These are phyloP conservation scores for Botryobasidium botryosum DNA, from an alignment of 768 basidiomycete genomes.

Conservation along the genomic window DNA sequence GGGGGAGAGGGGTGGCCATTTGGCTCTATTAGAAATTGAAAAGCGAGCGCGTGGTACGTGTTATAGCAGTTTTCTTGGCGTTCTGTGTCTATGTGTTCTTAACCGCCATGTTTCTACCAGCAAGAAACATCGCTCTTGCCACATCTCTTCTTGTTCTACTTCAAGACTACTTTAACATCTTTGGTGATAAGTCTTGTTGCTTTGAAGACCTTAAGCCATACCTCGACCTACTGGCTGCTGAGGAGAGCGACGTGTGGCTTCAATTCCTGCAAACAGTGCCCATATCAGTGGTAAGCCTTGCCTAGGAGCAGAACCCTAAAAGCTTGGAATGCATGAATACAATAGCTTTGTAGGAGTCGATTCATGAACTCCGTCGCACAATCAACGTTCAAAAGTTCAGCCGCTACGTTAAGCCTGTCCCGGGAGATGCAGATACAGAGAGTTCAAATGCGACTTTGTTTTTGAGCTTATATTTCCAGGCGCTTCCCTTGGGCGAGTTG, in stretches of 20 bases:
- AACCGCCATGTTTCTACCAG: too few species aligned
- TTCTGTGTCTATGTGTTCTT: too few species aligned
- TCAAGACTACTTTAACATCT: slow-evolving; percentile 47
- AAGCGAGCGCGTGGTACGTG: slow-evolving; percentile 27
- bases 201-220: slow-evolving; percentile 73
- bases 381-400: slow-evolving; percentile 65
- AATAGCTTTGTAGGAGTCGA: too few species aligned
- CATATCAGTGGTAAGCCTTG: slow-evolving; percentile 36
- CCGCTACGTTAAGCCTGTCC: slow-evolving; percentile 39
- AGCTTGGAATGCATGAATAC: too few species aligned
- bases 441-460: slow-evolving; percentile 33
- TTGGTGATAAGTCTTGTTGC: slow-evolving; percentile 72
- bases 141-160: slow-evolving; percentile 25
- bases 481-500: slow-evolving; percentile 36
- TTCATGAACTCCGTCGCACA: too few species aligned
- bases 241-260: slow-evolving; percentile 38
- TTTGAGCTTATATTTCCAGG: slow-evolving; percentile 44
- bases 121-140: too few species aligned
- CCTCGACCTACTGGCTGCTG: slow-evolving; percentile 23
- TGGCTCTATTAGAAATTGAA: slow-evolving; percentile 66
- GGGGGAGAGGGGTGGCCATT: slow-evolving; percentile 53
- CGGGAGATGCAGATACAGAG: slow-evolving; percentile 43
- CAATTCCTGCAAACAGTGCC: too few species aligned
- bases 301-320: too few species aligned
- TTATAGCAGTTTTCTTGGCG: too few species aligned